Percentiles rank a stretch among this genome's conserved stretches.
Conservation (phyloP, 345 rosid species). For the Schrenkiella parvula region DNA sequence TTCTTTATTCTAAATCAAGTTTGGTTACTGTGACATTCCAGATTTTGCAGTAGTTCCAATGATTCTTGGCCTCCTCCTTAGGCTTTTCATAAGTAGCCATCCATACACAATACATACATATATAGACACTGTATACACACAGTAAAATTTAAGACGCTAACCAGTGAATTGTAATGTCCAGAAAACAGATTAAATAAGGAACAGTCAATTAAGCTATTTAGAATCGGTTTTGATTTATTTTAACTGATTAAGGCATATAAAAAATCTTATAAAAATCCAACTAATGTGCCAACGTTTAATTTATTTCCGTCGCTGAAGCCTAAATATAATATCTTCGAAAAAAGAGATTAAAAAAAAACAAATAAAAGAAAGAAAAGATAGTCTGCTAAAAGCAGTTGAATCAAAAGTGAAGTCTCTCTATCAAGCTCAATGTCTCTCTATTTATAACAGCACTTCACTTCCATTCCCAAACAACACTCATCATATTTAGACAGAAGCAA, state of each 20-base stretch:
- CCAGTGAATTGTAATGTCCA: background rate
- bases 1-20: constrained; percentile 4
- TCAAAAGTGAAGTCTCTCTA: constrained; percentile 29
- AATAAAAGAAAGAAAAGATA: constrained; percentile 12
- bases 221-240: background rate
- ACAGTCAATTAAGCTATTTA: constrained; percentile 11
- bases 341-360: background rate
- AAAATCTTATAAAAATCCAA: background rate
- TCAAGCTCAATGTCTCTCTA: constrained; percentile 27
- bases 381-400: constrained; percentile 34
- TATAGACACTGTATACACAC: constrained; percentile 13
- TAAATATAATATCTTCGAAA: background rate
- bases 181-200: background rate
- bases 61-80: constrained; percentile 22
- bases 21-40: constrained; percentile 28
- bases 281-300: constrained; percentile 7
- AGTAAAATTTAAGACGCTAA: background rate
- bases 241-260: background rate
- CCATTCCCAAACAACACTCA: constrained; percentile 26
- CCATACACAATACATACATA: background rate
- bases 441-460: constrained; percentile 34
- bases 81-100: constrained; percentile 25
- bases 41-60: constrained; percentile 35
- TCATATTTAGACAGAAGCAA: constrained; percentile 23
- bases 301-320: background rate